Evolutionary conservation across 805 yeast species (phyloP), one percentile per base, ranked within the genome.

Genomic region (Metschnikowia gruessii): DNA sequence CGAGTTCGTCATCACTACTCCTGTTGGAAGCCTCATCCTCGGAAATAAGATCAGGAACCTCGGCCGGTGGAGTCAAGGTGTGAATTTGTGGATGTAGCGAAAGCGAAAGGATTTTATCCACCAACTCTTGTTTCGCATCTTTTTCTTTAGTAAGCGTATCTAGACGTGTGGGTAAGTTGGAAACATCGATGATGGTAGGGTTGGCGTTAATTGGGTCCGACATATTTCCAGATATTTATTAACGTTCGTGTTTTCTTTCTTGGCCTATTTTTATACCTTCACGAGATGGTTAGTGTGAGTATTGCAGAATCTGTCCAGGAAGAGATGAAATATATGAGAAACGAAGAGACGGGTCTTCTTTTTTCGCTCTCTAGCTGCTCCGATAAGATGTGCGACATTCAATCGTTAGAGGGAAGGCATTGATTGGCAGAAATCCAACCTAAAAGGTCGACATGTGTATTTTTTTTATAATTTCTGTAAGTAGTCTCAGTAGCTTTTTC

Each of bases 141-240:
- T 32, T 40, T 34, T 50, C 50, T 15, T 28, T 34, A 3, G 40
- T 46, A 11, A 48, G 38, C 29, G 46, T 49, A 15, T 50, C 56
- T 28, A 65, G 60, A 54, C 97, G 76, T 0, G 83, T 85, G 1
- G 98, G 97, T 21, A 92, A 77, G 45, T 81, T 78, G 26, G 83
- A 79, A 9, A 78, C 80, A 56, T 90, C 96, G 40, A 89, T 67
- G 33, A 92, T 82, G 28, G 84, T 82, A 18, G 99, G 99, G 62
- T 90, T 91, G 26, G 96, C 96, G 65, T 92, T 92, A 49, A 92
- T 83, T 16, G 85, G 85, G 47, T 88, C 96, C 1, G 89, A 73
- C 92, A 85, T 86, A 28, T n/a, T 10, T 4, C 2, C 4, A n/a
- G 33, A 13, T 30, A 6, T 26, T 26, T 26, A 6, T 11, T 26